phyloP scores from a whole-genome alignment of 208 protist species.

The Leishmania amazonensis region DNA sequence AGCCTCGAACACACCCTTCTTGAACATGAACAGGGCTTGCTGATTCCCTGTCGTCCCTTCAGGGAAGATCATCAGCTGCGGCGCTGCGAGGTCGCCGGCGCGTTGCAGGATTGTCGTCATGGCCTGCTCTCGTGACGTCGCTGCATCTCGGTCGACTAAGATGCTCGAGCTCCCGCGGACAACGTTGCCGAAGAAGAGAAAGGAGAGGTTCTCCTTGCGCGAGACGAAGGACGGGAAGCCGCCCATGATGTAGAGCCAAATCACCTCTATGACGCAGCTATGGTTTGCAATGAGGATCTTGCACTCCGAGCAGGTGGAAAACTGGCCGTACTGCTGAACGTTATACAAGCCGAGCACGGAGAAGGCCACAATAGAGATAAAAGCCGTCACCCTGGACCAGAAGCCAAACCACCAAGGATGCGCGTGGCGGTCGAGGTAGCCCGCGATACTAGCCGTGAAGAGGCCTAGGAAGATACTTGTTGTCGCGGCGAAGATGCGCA shows the following conservation, averaged over 20 bases:
- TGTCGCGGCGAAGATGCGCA: constrained; percentile 43
- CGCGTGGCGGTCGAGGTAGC: constrained; percentile 36
- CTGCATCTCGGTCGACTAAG: constrained; percentile 71
- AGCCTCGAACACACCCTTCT: constrained; percentile 85
- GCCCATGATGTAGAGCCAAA: constrained; percentile 58
- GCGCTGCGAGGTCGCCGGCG: constrained; percentile 47
- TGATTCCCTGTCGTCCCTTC: constrained; percentile 89
- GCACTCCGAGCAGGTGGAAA: constrained; percentile 50
- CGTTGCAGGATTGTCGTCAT: constrained; percentile 56
- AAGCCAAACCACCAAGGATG: constrained; percentile 61
- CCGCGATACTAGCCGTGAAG: constrained; percentile 33
- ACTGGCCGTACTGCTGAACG: constrained; percentile 59
- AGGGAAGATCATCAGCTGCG: constrained; percentile 88
- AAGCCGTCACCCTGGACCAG: constrained; percentile 32
- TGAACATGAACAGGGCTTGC: constrained; percentile 77
- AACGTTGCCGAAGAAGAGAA: constrained; percentile 66
- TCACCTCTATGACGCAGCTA: constrained; percentile 79
- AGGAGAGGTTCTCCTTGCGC: constrained; percentile 66
- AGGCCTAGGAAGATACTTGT: constrained; percentile 44
- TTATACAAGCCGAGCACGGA: constrained; percentile 62
- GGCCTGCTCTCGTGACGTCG: constrained; percentile 56
- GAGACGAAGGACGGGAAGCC: constrained; percentile 84
- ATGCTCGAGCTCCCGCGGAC: constrained; percentile 58
- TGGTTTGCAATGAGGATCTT: constrained; percentile 85
- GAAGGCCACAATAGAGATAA: constrained; percentile 39